Conservation (phyloP, 148 eudicot genomes). For the Vaccinium darrowii region DNA sequence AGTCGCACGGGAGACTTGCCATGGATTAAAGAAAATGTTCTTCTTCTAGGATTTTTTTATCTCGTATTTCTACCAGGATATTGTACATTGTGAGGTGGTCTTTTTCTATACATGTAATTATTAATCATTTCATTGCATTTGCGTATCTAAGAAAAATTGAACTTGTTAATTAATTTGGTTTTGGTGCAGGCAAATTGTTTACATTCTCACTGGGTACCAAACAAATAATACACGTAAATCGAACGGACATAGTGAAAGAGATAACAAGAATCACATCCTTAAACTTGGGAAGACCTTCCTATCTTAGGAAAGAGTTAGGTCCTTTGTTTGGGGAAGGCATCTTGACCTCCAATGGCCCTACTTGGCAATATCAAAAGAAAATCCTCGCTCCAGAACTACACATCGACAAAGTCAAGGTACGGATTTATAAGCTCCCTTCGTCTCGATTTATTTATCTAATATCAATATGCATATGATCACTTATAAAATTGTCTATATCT, state of each 20-base stretch:
- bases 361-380: conserved; percentile 13
- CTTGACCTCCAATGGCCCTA: conserved; percentile 11
- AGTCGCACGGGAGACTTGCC: no score
- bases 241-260: conserved; percentile 9
- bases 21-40: no score
- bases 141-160: no score
- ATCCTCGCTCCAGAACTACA: conserved; percentile 16
- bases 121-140: no score
- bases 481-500: no score
- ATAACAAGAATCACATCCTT: background rate
- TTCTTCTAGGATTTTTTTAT: no score
- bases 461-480: no score
- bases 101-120: no score
- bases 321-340: conserved; percentile 19
- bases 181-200: background rate
- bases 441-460: no score
- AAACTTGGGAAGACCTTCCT: conserved; percentile 12
- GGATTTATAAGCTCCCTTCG: background rate
- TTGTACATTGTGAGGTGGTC: no score
- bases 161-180: background rate
- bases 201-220: background rate
- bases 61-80: no score
- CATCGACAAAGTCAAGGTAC: conserved; percentile 21
- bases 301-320: background rate
- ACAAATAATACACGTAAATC: background rate